Percentiles rank a stretch among this genome's conserved stretches.
Evolutionary conservation across 306 rosid species (phyloP).

Genomic region (Delonix regia): DNA sequence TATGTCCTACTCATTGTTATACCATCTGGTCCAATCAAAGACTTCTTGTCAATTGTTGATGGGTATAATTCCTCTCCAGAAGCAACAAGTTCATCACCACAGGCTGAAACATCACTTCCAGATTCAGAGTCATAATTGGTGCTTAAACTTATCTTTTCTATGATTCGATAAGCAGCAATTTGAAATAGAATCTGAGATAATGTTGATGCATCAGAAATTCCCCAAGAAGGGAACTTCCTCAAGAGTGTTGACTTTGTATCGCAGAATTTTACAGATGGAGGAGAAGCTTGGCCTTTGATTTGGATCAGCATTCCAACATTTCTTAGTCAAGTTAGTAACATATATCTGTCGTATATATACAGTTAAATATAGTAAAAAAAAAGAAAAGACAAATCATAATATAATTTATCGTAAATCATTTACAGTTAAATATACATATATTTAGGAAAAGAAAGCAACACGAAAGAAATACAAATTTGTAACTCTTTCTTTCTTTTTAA

Average conservation of each 20-base stretch:
- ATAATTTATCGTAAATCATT: no score
- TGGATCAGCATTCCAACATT: conserved; percentile 88
- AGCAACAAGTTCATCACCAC: conserved; percentile 66
- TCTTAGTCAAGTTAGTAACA: conserved; percentile 77
- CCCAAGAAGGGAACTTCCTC: conserved; percentile 71
- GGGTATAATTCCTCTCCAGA: conserved; percentile 66
- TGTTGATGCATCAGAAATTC: conserved; percentile 42
- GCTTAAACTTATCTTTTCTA: conserved; percentile 48
- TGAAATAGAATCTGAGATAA: conserved; percentile 75
- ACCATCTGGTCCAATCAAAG: conserved; percentile 44
- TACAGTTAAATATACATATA: no score
- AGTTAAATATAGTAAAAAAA: no score
- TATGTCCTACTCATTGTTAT: conserved; percentile 39
- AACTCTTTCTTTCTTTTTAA: no score
- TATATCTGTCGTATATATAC: no score
- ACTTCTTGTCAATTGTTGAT: conserved; percentile 49
- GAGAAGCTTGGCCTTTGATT: conserved; percentile 85
- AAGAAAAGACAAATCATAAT: no score
- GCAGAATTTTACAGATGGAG: conserved; percentile 76
- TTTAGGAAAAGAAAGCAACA: no score
- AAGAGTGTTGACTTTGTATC: conserved; percentile 65
- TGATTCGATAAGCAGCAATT: conserved; percentile 69
- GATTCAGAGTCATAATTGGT: conserved; percentile 74
- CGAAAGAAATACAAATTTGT: no score
- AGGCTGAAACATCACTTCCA: conserved; percentile 77